A percentile compares a stretch with the other conserved stretches of the same genome.
phyloP scores from a whole-genome alignment of 768 basidiomycete genomes.

The Chalciporus chontae region DNA sequence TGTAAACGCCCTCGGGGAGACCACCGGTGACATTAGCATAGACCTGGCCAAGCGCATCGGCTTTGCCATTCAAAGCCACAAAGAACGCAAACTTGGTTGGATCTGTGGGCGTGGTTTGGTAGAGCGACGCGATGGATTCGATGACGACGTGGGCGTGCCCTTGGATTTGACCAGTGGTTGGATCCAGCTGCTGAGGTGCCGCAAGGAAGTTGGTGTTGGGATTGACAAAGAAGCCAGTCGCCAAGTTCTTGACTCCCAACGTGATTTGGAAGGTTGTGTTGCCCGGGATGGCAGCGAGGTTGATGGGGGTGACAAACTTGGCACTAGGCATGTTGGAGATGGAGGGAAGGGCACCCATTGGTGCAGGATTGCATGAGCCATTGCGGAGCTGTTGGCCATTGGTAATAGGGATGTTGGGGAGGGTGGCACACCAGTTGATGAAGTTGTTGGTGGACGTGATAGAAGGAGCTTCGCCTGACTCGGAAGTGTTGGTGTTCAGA shows the following conservation, averaged over 20 bases:
- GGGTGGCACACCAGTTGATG: slow-evolving; percentile 60
- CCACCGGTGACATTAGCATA: slow-evolving; percentile 49
- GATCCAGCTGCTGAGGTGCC: slow-evolving; percentile 51
- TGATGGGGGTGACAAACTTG: slow-evolving; percentile 50
- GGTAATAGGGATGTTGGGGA: slow-evolving; percentile 50
- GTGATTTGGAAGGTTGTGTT: slow-evolving; percentile 51
- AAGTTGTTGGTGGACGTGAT: slow-evolving; percentile 70
- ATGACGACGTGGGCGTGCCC: slow-evolving; percentile 67
- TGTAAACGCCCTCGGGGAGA: slow-evolving; percentile 50
- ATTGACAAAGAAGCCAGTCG: slow-evolving; percentile 59
- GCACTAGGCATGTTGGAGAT: slow-evolving; percentile 47
- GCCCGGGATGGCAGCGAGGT: slow-evolving; percentile 39
- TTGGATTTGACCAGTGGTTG: slow-evolving; percentile 43
- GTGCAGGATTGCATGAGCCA: slow-evolving; percentile 59
- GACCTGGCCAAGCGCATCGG: slow-evolving; percentile 43
- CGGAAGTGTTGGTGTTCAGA: slow-evolving; percentile 24
- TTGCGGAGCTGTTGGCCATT: slow-evolving; percentile 51
- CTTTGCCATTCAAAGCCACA: slow-evolving; percentile 45
- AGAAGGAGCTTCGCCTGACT: slow-evolving; percentile 50
- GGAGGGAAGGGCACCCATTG: slow-evolving; percentile 57
- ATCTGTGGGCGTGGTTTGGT: slow-evolving; percentile 46
- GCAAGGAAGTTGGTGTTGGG: slow-evolving; percentile 48
- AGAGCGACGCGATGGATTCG: slow-evolving; percentile 46
- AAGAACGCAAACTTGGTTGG: slow-evolving; percentile 57
- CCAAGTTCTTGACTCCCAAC: slow-evolving; percentile 42